These are phyloP conservation scores for Phytopythium delawarense DNA, from an alignment of 352 stramenopile species.

Conservation along the genomic window DNA sequence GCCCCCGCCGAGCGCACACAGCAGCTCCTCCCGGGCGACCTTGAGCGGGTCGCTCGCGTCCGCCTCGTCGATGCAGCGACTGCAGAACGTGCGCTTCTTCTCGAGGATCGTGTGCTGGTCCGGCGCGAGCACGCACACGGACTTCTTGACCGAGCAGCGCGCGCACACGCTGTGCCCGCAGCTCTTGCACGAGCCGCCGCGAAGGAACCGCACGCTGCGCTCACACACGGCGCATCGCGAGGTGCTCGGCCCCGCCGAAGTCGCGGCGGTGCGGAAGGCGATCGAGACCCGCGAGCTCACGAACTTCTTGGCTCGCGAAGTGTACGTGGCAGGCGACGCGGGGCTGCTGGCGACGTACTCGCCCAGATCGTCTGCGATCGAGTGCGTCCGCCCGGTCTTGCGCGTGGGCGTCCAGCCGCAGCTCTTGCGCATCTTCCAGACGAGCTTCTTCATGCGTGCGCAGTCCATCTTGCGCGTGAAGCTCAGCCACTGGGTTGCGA, in stretches of 20 bases:
- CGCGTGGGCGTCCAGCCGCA: conserved; percentile 12
- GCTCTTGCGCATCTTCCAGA: conserved; percentile 14
- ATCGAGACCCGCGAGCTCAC: conserved; percentile 8
- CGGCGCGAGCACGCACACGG: conserved; percentile 27
- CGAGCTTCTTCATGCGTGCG: conserved; percentile 26
- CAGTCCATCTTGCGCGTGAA: conserved; percentile 13
- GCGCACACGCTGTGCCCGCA: conserved; percentile 30
- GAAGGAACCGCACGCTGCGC: conserved; percentile 5
- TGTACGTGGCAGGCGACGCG: neutral
- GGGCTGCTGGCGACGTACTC: conserved; percentile 12
- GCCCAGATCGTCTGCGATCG: conserved; percentile 25
- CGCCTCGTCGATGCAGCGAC: conserved; percentile 12
- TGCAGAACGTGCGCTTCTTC: conserved; percentile 21
- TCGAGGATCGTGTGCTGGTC: conserved; percentile 26
- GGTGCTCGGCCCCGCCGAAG: neutral
- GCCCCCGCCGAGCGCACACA: conserved; percentile 1
- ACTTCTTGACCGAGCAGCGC: conserved; percentile 31
- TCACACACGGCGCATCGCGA: conserved; percentile 3
- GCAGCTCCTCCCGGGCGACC: conserved; percentile 19
- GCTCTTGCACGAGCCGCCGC: conserved; percentile 14
- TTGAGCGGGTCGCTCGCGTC: conserved; percentile 14
- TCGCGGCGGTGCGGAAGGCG: neutral
- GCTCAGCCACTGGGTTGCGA: conserved; percentile 10
- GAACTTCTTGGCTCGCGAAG: conserved; percentile 5
- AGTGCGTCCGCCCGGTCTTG: conserved; percentile 19